These are phyloP conservation scores for Phialocephala sp. DNA, from an alignment of 2,329 filamentous ascomycete genomes.

Conservation along the genomic window DNA sequence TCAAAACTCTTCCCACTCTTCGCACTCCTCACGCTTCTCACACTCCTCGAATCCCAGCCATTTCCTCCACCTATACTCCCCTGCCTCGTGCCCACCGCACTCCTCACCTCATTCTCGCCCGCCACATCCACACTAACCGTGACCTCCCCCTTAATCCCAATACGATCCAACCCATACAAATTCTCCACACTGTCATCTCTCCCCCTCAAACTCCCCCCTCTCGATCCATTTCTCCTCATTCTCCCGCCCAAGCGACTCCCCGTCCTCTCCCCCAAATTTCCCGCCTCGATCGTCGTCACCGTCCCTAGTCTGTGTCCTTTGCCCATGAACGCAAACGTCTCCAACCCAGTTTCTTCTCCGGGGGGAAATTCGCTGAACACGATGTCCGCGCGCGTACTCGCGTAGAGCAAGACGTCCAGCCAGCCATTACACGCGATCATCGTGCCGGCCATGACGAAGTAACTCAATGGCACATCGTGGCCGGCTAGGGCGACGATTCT, in stretches of 20 bases:
- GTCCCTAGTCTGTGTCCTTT: conserved; percentile 28
- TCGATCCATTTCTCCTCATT: conserved; percentile 5
- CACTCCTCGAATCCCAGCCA: conserved; percentile 19
- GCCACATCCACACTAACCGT: conserved; percentile 29
- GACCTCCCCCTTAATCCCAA: conserved; percentile 37
- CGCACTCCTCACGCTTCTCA: conserved; percentile 13
- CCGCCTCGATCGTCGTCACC: conserved; percentile 17
- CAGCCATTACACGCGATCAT: conserved; percentile 63
- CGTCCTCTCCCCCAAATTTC: conserved; percentile 8
- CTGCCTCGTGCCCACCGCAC: neutral
- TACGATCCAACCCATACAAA: conserved; percentile 35
- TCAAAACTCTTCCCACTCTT: conserved; percentile 21
- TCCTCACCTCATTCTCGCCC: neutral
- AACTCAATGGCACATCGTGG: conserved; percentile 54
- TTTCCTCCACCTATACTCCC: conserved; percentile 2
- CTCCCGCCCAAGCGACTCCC: conserved; percentile 4
- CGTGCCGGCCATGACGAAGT: conserved; percentile 63
- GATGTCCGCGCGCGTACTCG: conserved; percentile 57
- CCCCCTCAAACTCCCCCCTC: conserved; percentile 9
- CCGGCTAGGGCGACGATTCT: conserved; percentile 68
- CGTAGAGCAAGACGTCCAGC: conserved; percentile 60
- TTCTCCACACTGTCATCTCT: conserved; percentile 32
- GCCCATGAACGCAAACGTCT: conserved; percentile 52
- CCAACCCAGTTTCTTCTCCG: conserved; percentile 53
- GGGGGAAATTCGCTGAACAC: conserved; percentile 53